These are phyloP conservation scores for Mucor mucedo DNA, from an alignment of 371 early-diverging fungal species.

Conservation along the genomic window DNA sequence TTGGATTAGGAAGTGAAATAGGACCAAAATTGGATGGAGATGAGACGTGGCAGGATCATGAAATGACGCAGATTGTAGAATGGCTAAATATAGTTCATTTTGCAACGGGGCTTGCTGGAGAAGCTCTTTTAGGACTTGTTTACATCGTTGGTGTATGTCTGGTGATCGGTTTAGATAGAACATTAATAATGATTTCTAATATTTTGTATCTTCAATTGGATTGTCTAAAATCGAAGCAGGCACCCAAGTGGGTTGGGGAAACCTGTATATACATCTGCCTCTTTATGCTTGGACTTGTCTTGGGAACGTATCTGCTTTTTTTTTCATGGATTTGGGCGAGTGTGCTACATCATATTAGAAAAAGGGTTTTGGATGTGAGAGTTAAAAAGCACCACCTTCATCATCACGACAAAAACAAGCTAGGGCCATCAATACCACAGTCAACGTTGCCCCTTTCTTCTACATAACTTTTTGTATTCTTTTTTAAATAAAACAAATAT, in stretches of 20 bases:
- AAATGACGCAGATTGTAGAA: slow-evolving; percentile 39
- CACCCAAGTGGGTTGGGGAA: slow-evolving; percentile 13
- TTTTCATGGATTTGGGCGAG: slow-evolving; percentile 55
- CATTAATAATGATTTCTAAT: slow-evolving; percentile 36
- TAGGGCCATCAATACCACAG: background rate
- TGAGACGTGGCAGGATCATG: slow-evolving; percentile 55
- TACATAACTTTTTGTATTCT: background rate
- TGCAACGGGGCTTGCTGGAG: slow-evolving; percentile 46
- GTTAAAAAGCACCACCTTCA: background rate
- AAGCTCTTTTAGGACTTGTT: slow-evolving; percentile 44
- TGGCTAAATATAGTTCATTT: slow-evolving; percentile 49
- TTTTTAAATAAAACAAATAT: too few relatives aligned
- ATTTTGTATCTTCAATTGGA: slow-evolving; percentile 36
- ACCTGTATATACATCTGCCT: slow-evolving; percentile 17
- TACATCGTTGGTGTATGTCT: slow-evolving; percentile 43
- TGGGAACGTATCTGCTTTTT: slow-evolving; percentile 47
- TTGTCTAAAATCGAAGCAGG: background rate
- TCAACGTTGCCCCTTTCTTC: background rate
- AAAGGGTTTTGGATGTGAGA: slow-evolving; percentile 23
- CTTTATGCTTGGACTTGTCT: slow-evolving; percentile 26
- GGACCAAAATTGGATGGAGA: slow-evolving; percentile 49
- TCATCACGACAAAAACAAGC: background rate
- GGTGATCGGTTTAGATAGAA: slow-evolving; percentile 39
- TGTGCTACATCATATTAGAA: slow-evolving; percentile 35
- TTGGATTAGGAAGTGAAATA: slow-evolving; percentile 43